Evolutionary conservation across 768 basidiomycete genomes (phyloP).

Genomic region (Pluteus cervinus): DNA sequence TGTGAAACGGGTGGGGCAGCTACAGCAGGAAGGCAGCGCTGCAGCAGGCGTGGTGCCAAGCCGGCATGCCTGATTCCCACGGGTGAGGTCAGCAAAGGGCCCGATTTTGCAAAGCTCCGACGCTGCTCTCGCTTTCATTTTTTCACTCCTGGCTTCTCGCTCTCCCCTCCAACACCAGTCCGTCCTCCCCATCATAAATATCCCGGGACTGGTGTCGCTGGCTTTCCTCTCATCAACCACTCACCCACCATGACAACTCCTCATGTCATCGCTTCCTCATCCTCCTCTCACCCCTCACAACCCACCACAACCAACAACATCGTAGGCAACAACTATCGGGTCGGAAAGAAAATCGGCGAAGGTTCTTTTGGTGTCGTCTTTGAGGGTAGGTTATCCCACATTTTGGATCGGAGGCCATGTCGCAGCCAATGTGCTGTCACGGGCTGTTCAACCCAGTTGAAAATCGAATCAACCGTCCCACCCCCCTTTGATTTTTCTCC

Average conservation of each 20-base stretch:
- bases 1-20: too few species aligned
- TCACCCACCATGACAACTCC: slow-evolving; percentile 61
- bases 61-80: too few species aligned
- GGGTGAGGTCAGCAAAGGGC: too few species aligned
- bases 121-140: not conserved
- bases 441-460: not conserved
- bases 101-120: not conserved
- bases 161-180: slow-evolving; percentile 12
- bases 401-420: too few species aligned
- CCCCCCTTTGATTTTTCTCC: not conserved
- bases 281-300: slow-evolving; percentile 58
- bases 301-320: slow-evolving; percentile 62
- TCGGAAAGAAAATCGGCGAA: slow-evolving; percentile 99
- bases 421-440: slow-evolving; percentile 7
- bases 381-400: too few species aligned
- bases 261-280: slow-evolving; percentile 80
- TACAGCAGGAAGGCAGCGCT: too few species aligned
- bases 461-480: slow-evolving; percentile 5
- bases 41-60: too few species aligned
- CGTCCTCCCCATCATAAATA: slow-evolving; percentile 12
- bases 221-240: slow-evolving; percentile 4
- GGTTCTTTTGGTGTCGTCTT: slow-evolving; percentile 99
- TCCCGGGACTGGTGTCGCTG: slow-evolving; percentile 18
- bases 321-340: slow-evolving; percentile 76
- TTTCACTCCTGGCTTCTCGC: slow-evolving; percentile 13